Evolutionary conservation across 177 flowering plant genomes (phyloP).

Genomic region (Tripterygium wilfordii): DNA sequence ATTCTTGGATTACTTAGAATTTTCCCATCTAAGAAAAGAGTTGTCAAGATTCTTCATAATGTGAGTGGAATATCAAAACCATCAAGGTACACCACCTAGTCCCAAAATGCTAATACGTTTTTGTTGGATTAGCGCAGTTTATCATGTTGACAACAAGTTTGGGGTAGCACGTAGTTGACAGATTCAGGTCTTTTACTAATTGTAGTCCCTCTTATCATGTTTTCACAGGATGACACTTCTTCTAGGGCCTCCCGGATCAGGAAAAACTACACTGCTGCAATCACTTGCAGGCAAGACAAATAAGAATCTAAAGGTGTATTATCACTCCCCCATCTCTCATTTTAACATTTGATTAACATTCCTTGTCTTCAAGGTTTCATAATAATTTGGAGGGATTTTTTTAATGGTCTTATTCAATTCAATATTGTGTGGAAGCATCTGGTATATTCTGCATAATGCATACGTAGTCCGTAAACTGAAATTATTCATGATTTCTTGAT

Average conservation of each 20-base stretch:
- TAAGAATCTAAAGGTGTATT: constrained; percentile 26
- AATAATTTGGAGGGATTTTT: no score
- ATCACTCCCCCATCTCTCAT: neutral
- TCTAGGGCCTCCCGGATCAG: constrained; percentile 43
- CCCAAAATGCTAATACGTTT: neutral
- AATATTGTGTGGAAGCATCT: no score
- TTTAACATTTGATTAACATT: no score
- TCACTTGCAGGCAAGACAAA: constrained; percentile 36
- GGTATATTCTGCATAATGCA: no score
- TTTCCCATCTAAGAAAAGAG: constrained; percentile 35
- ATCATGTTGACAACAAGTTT: no score
- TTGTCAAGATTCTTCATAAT: constrained; percentile 26
- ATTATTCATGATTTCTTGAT: no score
- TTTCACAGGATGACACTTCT: constrained; percentile 36
- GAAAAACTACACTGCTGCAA: constrained; percentile 40
- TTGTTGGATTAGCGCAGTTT: neutral
- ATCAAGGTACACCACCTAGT: constrained; percentile 23
- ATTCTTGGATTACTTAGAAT: constrained; percentile 25
- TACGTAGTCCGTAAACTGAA: no score
- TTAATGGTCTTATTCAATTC: no score
- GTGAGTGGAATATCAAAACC: constrained; percentile 45
- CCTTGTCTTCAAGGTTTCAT: no score
- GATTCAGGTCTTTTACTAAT: no score
- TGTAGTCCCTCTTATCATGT: neutral
- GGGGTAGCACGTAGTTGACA: no score